Evolutionary conservation across 306 rosid species (phyloP).

Genomic region (Sicyos edulis): DNA sequence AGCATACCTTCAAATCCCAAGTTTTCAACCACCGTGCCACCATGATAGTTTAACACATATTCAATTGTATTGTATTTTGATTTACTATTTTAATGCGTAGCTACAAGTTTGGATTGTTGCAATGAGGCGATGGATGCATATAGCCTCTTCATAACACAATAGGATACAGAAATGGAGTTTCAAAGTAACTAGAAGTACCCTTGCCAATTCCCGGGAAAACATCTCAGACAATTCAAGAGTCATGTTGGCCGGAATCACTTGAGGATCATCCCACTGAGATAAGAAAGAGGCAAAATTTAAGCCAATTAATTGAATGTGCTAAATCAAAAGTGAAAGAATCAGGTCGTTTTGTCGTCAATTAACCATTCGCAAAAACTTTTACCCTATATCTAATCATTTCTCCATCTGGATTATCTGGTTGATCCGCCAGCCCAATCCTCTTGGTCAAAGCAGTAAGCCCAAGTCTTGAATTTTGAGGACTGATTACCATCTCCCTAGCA

Average conservation of each 20-base stretch:
- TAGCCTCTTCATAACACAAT: conserved; percentile 10
- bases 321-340: background rate
- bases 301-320: conserved; percentile 21
- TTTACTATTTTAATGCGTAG: background rate
- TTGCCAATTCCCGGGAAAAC: conserved; percentile 83
- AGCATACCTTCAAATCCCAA: too few relatives aligned
- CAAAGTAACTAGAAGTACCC: conserved; percentile 51
- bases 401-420: conserved; percentile 74
- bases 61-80: background rate
- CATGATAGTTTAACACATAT: too few relatives aligned
- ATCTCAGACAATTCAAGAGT: conserved; percentile 84
- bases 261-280: conserved; percentile 91
- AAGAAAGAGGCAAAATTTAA: conserved; percentile 21
- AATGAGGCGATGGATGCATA: background rate
- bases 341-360: background rate
- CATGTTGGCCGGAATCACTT: conserved; percentile 80
- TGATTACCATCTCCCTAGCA: conserved; percentile 97
- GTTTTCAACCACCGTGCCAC: too few relatives aligned
- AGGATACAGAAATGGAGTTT: conserved; percentile 25
- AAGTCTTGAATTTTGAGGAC: conserved; percentile 84
- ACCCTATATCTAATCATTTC: conserved; percentile 91
- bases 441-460: conserved; percentile 74
- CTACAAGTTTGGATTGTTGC: background rate
- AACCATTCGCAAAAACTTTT: conserved; percentile 21
- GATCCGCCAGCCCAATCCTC: conserved; percentile 64